Conservation (phyloP, 2,329 filamentous ascomycete species). For the Neofusicoccum ribis region DNA sequence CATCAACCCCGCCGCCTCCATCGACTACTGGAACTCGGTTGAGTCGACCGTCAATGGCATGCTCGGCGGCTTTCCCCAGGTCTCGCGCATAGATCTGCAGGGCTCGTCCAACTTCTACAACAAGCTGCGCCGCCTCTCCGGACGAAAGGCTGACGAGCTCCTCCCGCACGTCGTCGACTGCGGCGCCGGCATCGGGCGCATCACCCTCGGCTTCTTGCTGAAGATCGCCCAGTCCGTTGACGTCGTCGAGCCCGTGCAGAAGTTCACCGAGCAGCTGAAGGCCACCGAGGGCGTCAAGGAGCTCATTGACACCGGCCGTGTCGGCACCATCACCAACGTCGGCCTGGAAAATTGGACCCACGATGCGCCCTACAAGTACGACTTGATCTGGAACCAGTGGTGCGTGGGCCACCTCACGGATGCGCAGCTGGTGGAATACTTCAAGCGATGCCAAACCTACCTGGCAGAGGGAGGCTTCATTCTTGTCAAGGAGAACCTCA, state of each 20-base stretch:
- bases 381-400: slow-evolving; percentile 90
- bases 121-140: slow-evolving; percentile 56
- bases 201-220: slow-evolving; percentile 76
- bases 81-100: slow-evolving; percentile 70
- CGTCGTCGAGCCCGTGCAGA: slow-evolving; percentile 79
- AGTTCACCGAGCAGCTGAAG: slow-evolving; percentile 69
- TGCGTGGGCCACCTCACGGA: slow-evolving; percentile 83
- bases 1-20: slow-evolving; percentile 45
- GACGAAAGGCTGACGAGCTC: slow-evolving; percentile 23
- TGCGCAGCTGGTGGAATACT: slow-evolving; percentile 65
- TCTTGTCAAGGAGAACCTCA: slow-evolving; percentile 80
- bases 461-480: slow-evolving; percentile 53
- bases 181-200: slow-evolving; percentile 74
- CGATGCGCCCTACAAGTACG: slow-evolving; percentile 56
- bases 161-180: slow-evolving; percentile 55
- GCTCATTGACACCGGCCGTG: slow-evolving; percentile 45
- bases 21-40: slow-evolving; percentile 55
- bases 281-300: slow-evolving; percentile 33
- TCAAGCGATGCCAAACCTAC: slow-evolving; percentile 55
- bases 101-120: slow-evolving; percentile 69
- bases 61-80: slow-evolving; percentile 72
- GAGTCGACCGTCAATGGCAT: slow-evolving; percentile 67
- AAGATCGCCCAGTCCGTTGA: slow-evolving; percentile 72
- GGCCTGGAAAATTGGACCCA: slow-evolving; percentile 71
- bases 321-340: slow-evolving; percentile 68